phyloP scores from a whole-genome alignment of 768 basidiomycete genomes.

The Leucocoprinus sp. region DNA sequence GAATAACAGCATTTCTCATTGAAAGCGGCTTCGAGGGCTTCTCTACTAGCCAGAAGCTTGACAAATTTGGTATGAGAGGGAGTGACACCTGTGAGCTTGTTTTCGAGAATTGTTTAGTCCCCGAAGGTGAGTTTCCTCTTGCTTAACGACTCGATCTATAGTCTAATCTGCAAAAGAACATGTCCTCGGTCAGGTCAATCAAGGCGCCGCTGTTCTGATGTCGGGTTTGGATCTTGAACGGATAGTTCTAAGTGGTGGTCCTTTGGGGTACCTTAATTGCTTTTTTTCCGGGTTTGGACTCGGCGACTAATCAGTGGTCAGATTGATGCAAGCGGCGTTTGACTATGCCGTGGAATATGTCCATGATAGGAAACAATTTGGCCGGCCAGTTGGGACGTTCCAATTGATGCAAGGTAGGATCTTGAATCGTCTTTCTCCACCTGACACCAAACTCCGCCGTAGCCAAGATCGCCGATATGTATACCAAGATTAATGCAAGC shows the following conservation, averaged over 20 bases:
- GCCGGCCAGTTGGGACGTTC: slow-evolving; percentile 79
- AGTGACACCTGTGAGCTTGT: slow-evolving; percentile 92
- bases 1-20: slow-evolving; percentile 88
- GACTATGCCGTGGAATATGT: slow-evolving; percentile 83
- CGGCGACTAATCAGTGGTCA: slow-evolving; percentile 21
- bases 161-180: slow-evolving; percentile 47
- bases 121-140: slow-evolving; percentile 50
- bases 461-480: slow-evolving; percentile 91
- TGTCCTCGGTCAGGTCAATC: slow-evolving; percentile 71
- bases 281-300: slow-evolving; percentile 1
- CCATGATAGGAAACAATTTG: slow-evolving; percentile 92
- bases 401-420: slow-evolving; percentile 88
- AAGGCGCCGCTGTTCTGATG: slow-evolving; percentile 86
- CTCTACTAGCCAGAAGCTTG: slow-evolving; percentile 83
- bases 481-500: slow-evolving; percentile 84
- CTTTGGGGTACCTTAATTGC: slow-evolving; percentile 56
- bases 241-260: slow-evolving; percentile 86
- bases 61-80: slow-evolving; percentile 96
- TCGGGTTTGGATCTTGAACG: slow-evolving; percentile 90
- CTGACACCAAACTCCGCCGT: slow-evolving; percentile 1
- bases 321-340: slow-evolving; percentile 90
- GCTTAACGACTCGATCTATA: slow-evolving; percentile 6
- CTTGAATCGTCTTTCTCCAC: slow-evolving; percentile 13
- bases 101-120: slow-evolving; percentile 86
- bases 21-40: slow-evolving; percentile 80